Percentiles rank a stretch among this genome's conserved stretches.
Conservation (phyloP, 208 protist genomes). For the Acanthamoeba polyphaga region DNA sequence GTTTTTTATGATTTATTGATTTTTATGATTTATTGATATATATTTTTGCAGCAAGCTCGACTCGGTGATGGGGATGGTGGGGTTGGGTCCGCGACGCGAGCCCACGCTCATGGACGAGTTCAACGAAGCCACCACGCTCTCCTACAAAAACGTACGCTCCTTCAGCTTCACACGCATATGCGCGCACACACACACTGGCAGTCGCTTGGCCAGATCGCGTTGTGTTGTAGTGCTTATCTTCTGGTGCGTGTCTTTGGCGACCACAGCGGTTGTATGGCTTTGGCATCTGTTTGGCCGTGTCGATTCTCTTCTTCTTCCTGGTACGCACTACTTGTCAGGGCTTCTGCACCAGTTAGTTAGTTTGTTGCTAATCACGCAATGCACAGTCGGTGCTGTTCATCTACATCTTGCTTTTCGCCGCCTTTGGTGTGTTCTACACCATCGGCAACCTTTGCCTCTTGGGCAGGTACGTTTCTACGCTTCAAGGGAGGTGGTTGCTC, state of each 20-base stretch:
- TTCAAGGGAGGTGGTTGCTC: neutral
- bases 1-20: neutral
- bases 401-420: neutral
- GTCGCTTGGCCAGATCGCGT: neutral
- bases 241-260: neutral
- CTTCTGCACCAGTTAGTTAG: neutral
- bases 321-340: neutral
- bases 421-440: conserved; percentile 52
- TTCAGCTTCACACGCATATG: no score
- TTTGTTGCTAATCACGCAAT: neutral
- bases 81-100: conserved; percentile 2
- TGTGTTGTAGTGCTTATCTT: neutral
- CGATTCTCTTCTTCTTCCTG: conserved; percentile 14
- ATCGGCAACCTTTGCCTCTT: conserved; percentile 36
- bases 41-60: neutral
- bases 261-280: conserved; percentile 32
- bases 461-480: neutral
- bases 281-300: conserved; percentile 26
- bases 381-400: conserved; percentile 32
- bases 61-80: conserved; percentile 27
- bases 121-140: conserved; percentile 58
- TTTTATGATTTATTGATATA: neutral
- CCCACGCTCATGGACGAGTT: conserved; percentile 48
- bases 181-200: no score
- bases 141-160: conserved; percentile 56